Evolutionary conservation across 306 rosid genomes (phyloP), one percentile per base, ranked within the genome.

Genomic region (Pterocarpus santalinus): DNA sequence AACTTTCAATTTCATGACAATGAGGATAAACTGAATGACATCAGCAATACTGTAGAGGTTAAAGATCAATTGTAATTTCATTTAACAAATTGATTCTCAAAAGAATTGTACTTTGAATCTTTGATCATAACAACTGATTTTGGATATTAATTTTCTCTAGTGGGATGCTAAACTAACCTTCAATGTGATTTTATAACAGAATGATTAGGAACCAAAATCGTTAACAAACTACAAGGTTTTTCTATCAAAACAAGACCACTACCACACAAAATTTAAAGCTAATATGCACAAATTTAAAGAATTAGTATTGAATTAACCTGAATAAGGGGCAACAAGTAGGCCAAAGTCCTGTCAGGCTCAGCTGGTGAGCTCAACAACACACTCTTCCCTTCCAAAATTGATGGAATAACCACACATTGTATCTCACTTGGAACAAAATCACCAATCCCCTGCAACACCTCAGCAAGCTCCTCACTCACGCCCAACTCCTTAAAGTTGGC

Each of bases 241-340:
- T 32, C 57, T 3, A 41, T 41, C 67, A 52, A 55, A 53, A 33
- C 2, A 74, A 66, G 39, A 34, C 56, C 49, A 22, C 28, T 22
- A 22, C 28, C 28, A 22, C 10, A n/a, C 61, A 9, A 32, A 38
- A 30, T 46, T 52, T 39, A 32, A 63, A 79, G 33, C 34, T 32
- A 66, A 11, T 57, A 16, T 22, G 66, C 75, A 67, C 60, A 4
- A 44, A 63, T 52, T 3, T 28, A 47, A 70, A 63, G 55, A n/a
- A 55, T n/a, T 55, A 55, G 22, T 28, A 56, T 5, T 34, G 11
- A 52, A 77, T 4, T n/a, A 72, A 95, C 97, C 97, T 95, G 99
- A 85, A 94, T 86, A 86, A 95, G 89, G 56, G 99, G 99, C 64
- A 95, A 88, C 91, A 95, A 73, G 84, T 90, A 90, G 51, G 99